Evolutionary conservation across 2,329 filamentous ascomycete genomes (phyloP).

Genomic region (Colletotrichum neosansevieriae): DNA sequence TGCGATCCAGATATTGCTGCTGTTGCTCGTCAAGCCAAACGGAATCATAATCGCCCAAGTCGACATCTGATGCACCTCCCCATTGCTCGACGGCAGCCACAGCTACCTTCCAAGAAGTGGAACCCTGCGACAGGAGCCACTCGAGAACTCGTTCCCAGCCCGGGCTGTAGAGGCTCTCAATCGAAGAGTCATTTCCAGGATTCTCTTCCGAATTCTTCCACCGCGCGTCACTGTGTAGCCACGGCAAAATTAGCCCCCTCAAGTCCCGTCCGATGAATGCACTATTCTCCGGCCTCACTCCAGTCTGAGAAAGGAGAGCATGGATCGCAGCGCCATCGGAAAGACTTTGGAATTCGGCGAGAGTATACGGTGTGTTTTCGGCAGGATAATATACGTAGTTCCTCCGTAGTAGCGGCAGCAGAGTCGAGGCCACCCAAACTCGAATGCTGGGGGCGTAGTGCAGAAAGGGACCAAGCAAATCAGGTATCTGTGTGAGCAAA

Average conservation of each 20-base stretch:
- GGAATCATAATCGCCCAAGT: slow-evolving; percentile 71
- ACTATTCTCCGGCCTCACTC: slow-evolving; percentile 53
- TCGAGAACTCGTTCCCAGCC: slow-evolving; percentile 78
- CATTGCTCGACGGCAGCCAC: slow-evolving; percentile 75
- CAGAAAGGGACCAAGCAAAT: slow-evolving; percentile 77
- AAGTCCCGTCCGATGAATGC: slow-evolving; percentile 71
- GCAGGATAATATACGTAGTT: slow-evolving; percentile 77
- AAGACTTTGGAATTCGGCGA: slow-evolving; percentile 73
- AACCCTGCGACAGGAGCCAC: slow-evolving; percentile 74
- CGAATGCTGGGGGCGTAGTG: slow-evolving; percentile 70
- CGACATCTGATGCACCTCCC: slow-evolving; percentile 78
- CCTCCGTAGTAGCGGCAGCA: slow-evolving; percentile 76
- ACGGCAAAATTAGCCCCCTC: slow-evolving; percentile 76
- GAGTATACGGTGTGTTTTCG: slow-evolving; percentile 59
- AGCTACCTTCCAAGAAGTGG: slow-evolving; percentile 71
- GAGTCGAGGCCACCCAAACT: slow-evolving; percentile 76
- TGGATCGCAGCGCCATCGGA: slow-evolving; percentile 70
- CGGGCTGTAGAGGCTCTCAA: slow-evolving; percentile 55
- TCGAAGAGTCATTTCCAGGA: slow-evolving; percentile 38
- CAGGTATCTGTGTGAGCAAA: slow-evolving; percentile 75
- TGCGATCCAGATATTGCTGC: slow-evolving; percentile 68
- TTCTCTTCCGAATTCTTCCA: slow-evolving; percentile 54
- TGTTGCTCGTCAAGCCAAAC: slow-evolving; percentile 71
- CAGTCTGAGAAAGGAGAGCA: slow-evolving; percentile 71
- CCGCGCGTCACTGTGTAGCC: slow-evolving; percentile 75